These are phyloP conservation scores for Linderniella brevidens DNA, from an alignment of 257 asterid species.

Conservation along the genomic window DNA sequence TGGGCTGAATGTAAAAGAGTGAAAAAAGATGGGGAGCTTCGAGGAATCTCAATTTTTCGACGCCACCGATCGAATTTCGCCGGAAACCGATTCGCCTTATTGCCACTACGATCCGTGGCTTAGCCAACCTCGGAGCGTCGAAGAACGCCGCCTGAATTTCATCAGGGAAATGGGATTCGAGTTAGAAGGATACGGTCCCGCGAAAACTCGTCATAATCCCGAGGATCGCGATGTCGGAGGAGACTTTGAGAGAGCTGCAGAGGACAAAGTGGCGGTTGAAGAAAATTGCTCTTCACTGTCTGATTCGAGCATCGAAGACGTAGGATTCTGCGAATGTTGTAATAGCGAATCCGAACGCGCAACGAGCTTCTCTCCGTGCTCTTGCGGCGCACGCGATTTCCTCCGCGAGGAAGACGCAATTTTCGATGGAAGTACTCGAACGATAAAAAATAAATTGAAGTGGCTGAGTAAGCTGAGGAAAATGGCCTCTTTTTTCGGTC, in stretches of 20 bases:
- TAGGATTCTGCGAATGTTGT: conserved; percentile 10
- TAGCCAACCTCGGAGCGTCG: conserved; percentile 56
- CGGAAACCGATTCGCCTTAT: no score
- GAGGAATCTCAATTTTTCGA: no score
- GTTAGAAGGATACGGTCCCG: conserved; percentile 10
- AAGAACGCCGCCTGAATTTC: conserved; percentile 56
- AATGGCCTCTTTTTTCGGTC: conserved; percentile 29
- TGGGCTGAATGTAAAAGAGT: no score
- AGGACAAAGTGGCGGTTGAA: no score
- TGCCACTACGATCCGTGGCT: conserved; percentile 46
- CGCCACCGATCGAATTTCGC: no score
- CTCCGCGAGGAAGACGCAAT: no score
- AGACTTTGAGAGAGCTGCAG: no score
- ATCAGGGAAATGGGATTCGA: conserved; percentile 35
- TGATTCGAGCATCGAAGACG: conserved; percentile 10
- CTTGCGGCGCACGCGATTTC: no score
- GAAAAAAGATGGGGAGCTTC: no score
- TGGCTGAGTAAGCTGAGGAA: conserved; percentile 50
- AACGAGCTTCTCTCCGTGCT: no score
- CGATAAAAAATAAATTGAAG: conserved; percentile 14
- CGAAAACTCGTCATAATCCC: background rate
- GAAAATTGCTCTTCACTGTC: no score
- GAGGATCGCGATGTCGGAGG: conserved; percentile 15
- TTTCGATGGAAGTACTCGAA: no score
- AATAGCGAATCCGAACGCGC: conserved; percentile 11